Evolutionary conservation across 2,329 filamentous ascomycete genomes (phyloP).

Genomic region (Botrytis aclada): DNA sequence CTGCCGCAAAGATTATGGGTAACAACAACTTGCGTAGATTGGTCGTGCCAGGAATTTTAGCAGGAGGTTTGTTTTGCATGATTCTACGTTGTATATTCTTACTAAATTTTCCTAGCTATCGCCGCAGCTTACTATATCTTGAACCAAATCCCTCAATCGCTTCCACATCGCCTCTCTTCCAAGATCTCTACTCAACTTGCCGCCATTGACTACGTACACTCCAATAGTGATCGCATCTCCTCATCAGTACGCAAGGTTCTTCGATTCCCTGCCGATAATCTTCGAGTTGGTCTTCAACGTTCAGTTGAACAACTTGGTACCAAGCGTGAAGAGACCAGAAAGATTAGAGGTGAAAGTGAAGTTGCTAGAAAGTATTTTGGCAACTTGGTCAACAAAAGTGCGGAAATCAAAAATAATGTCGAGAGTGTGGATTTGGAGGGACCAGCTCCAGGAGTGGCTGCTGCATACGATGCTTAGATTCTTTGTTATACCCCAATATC

Average conservation of each 20-base stretch:
- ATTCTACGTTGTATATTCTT: slow-evolving; percentile 27
- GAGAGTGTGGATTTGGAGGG: slow-evolving; percentile 39
- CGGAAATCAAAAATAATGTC: slow-evolving; percentile 45
- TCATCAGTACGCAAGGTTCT: slow-evolving; percentile 85
- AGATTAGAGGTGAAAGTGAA: slow-evolving; percentile 78
- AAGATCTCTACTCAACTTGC: slow-evolving; percentile 81
- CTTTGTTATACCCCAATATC: slow-evolving; percentile 19
- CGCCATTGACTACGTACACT: slow-evolving; percentile 87
- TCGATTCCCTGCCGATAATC: slow-evolving; percentile 79
- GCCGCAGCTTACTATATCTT: slow-evolving; percentile 78
- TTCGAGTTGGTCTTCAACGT: slow-evolving; percentile 78
- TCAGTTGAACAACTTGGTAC: slow-evolving; percentile 78
- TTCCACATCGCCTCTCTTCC: slow-evolving; percentile 77
- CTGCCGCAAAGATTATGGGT: slow-evolving; percentile 75
- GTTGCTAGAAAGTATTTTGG: slow-evolving; percentile 86
- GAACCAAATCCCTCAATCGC: slow-evolving; percentile 80
- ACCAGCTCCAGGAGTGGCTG: slow-evolving; percentile 37
- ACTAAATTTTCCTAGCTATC: slow-evolving; percentile 52
- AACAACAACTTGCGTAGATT: slow-evolving; percentile 77
- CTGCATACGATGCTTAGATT: slow-evolving; percentile 33
- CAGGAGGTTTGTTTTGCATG: slow-evolving; percentile 63
- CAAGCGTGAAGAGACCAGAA: slow-evolving; percentile 78
- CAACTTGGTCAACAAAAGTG: slow-evolving; percentile 70
- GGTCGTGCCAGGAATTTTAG: slow-evolving; percentile 74
- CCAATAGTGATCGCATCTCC: slow-evolving; percentile 81